Evolutionary conservation across 208 protist genomes (phyloP), one percentile per base, ranked within the genome.

Genomic region (Endotrypanum monterogeii): DNA sequence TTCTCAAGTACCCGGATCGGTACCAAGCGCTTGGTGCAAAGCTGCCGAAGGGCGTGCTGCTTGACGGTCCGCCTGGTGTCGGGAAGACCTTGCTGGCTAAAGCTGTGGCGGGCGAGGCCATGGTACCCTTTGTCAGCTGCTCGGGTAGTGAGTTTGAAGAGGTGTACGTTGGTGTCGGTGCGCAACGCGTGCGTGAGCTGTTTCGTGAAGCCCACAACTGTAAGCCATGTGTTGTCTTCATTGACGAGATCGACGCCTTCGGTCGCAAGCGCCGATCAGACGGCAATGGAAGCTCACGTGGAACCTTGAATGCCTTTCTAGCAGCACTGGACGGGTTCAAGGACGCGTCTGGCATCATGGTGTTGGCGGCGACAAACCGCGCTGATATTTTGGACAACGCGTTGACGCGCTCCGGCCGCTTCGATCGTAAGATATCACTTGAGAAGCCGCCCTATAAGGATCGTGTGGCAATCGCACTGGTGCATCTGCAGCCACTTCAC

Each of bases 301-400:
- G 90, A 18, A 99, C 99, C 12, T 88, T 99, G 32, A 99, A 99
- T 86, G 98, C 99, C 76, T 92, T 99, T 51, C 87, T 99, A 11
- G 97, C 98, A 8, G 98, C 99, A 85, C 98, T 99, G 89, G 99
- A 99, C 86, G 99, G 98, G 46, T 99, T 99, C 78, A 93, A 94
- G 74, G 83, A 94, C 50, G 84, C 89, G n/a, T 83, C 82, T 0
- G 94, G 93, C 51, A 96, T 99, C 57, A 93, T 99, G 66, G 98
- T 99, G 11, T 79, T 99, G 5, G 99, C 98, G 2, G 97, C 89
- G 32, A 99, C 99, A 3, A 99, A 99, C 85, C 89, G 98, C 48
- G 84, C 89, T 2, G 99, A 99, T 78, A 95, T 99, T 54, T 84
- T 99, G 1, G 99, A 99, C 83, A 85, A 92, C 62, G 99, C 98